Base-by-base conservation (phyloP, 352 stramenopile species). In the Elongisporangium anandrum region DNA sequence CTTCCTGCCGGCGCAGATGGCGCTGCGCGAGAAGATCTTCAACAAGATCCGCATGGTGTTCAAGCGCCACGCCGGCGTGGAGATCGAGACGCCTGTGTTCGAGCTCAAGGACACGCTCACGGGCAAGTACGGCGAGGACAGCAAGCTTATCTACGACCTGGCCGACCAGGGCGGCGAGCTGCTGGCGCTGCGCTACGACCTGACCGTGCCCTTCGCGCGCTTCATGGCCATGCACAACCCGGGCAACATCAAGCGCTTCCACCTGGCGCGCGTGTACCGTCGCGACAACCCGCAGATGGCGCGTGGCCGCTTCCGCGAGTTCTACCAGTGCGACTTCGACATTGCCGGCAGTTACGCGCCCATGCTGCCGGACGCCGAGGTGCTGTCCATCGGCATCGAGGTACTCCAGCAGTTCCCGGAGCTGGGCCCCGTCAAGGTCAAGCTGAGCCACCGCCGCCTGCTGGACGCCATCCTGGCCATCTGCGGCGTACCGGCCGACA, bases 251-350 rank as follows among this genome's bases (percentile, higher is more conserved):
- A 99, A 99, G 75, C 90, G 97, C 48, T 99, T 93, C 81, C 97
- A 99, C 75, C 99, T 99, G 64, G 97, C 95, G 23, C 97, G 97
- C 64, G 95, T 98, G 19, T 99, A 99, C 77, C 79, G 97, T 29
- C 87, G 97, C 53, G 97, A 99, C 81, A 96, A 98, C 68, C 95
- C 95, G 49, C 80, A 96, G 52, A 90, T 98, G 75, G 90, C 87
- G 20, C 90, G 92, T 41, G 97, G 97, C 50, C 85, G 97, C 56
- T 99, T 98, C 78, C 88, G 97, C 52, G 97, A 99, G 68, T 99
- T 99, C 73, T 99, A 99, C 81, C 97, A 99, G 74, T 99, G 97
- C 69, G 97, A 99, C 65, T 99, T 99, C 59, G 97, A 99, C 73
- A 97, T 99, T 66, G 97, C 97, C 26, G 96, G 96, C 56, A 83